phyloP scores from a whole-genome alignment of 768 basidiomycete species.

The Amylocystis lapponica region DNA sequence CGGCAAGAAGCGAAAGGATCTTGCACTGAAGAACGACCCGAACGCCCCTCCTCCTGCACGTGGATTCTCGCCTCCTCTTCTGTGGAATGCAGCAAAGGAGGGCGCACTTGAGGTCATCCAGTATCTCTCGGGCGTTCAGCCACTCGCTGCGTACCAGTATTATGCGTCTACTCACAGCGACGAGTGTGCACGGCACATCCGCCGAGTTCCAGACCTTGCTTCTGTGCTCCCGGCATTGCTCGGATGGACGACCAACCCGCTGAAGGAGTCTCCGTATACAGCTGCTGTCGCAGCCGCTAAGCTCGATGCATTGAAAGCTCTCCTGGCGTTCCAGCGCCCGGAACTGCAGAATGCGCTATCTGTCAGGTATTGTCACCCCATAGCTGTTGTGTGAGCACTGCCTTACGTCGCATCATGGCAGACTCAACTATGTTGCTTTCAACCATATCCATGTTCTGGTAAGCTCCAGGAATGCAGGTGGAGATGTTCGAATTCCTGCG shows the following conservation, averaged over 20 bases:
- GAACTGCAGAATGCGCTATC: too few relatives aligned
- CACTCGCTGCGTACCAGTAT: slow-evolving; percentile 37
- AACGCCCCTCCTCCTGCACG: too few relatives aligned
- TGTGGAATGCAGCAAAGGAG: too few relatives aligned
- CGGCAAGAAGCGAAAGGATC: slow-evolving; percentile 53
- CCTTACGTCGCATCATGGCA: too few relatives aligned
- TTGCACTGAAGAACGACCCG: too few relatives aligned
- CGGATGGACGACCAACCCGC: slow-evolving; percentile 40
- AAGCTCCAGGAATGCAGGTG: slow-evolving; percentile 12
- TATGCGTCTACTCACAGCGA: slow-evolving; percentile 40
- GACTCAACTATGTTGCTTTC: slow-evolving; percentile 30
- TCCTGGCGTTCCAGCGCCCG: too few relatives aligned
- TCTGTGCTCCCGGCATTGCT: slow-evolving; percentile 41
- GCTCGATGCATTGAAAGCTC: too few relatives aligned
- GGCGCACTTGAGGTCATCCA: slow-evolving; percentile 49
- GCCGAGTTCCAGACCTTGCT: slow-evolving; percentile 33
- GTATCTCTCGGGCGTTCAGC: not conserved
- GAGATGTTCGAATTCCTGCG: slow-evolving; percentile 48
- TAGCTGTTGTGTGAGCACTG: too few relatives aligned
- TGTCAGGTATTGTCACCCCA: too few relatives aligned
- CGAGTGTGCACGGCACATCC: slow-evolving; percentile 37
- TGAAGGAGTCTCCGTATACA: slow-evolving; percentile 50
- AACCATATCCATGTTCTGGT: slow-evolving; percentile 43
- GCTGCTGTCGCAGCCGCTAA: too few relatives aligned
- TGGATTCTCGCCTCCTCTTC: too few relatives aligned